These are phyloP conservation scores for Escovopsis sp. DNA, from an alignment of 2,329 filamentous ascomycete species.

Conservation along the genomic window DNA sequence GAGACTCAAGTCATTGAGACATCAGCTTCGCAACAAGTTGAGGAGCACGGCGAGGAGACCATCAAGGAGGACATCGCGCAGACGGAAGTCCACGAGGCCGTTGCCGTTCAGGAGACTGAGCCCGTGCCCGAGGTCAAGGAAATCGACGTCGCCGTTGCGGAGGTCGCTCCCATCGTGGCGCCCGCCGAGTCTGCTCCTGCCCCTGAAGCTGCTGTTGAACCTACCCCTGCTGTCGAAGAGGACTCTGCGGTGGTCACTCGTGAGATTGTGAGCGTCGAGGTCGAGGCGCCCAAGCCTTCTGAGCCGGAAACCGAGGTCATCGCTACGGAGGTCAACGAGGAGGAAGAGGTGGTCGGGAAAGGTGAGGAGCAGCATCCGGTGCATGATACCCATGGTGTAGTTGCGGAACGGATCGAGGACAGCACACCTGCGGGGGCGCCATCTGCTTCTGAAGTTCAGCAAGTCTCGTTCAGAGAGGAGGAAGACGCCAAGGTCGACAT, in stretches of 20 bases:
- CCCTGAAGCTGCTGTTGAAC: neutral
- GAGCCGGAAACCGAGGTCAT: constrained; percentile 24
- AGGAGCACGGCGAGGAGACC: neutral
- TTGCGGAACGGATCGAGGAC: constrained; percentile 16
- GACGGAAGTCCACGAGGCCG: constrained; percentile 3
- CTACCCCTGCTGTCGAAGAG: too few relatives aligned
- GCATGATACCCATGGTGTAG: constrained; percentile 23
- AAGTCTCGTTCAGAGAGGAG: constrained; percentile 8
- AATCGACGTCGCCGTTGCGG: constrained; percentile 1
- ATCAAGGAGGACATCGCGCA: neutral
- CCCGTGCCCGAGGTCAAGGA: constrained; percentile 1
- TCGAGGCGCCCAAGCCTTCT: constrained; percentile 1
- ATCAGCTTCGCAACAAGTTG: neutral
- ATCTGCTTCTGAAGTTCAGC: constrained; percentile 11
- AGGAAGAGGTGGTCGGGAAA: constrained; percentile 20
- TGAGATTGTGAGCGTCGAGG: constrained; percentile 1
- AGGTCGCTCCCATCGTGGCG: constrained; percentile 2
- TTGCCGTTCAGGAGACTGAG: constrained; percentile 2
- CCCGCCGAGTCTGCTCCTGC: neutral
- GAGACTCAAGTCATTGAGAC: neutral
- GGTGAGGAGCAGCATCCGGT: constrained; percentile 26
- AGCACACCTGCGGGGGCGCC: constrained; percentile 13
- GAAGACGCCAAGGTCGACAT: constrained; percentile 5
- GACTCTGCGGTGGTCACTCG: too few relatives aligned
- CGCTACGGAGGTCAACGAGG: constrained; percentile 21